These are phyloP conservation scores for Colletotrichum sp. DNA, from an alignment of 2,329 filamentous ascomycete species.

Conservation along the genomic window DNA sequence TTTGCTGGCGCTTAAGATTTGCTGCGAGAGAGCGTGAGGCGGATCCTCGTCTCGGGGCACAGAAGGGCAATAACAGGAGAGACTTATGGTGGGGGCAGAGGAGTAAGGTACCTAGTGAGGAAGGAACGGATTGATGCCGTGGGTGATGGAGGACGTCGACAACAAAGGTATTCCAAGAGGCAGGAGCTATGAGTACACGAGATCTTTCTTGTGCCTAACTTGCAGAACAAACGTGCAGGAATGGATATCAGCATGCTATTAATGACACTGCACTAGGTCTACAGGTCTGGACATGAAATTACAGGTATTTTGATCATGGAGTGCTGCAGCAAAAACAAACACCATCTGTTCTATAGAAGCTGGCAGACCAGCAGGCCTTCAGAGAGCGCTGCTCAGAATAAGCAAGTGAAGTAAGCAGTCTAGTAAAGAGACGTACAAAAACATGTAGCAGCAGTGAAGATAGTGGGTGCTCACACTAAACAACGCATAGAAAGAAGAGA, in stretches of 20 bases:
- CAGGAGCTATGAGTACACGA: neutral
- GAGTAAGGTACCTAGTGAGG: neutral
- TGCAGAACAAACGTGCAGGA: neutral
- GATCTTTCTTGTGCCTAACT: neutral
- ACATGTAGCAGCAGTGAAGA: neutral
- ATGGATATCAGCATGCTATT: neutral
- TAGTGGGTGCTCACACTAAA: neutral
- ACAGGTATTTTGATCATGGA: neutral
- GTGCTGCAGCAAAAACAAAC: neutral
- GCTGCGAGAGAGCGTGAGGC: neutral
- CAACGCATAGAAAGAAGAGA: neutral
- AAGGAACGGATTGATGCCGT: neutral
- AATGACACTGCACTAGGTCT: neutral
- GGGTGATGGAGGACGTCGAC: neutral
- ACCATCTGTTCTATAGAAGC: neutral
- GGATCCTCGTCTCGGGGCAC: neutral
- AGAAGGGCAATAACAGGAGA: neutral
- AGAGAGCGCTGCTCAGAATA: neutral
- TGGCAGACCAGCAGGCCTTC: neutral
- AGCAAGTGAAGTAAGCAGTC: neutral
- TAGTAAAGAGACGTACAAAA: neutral
- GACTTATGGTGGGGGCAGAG: neutral
- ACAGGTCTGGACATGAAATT: neutral
- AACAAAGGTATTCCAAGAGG: neutral
- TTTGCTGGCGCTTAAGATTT: neutral